Evolutionary conservation across 148 eudicot genomes (phyloP), one percentile per base, ranked within the genome.

Genomic region (Persicaria tinctoria): DNA sequence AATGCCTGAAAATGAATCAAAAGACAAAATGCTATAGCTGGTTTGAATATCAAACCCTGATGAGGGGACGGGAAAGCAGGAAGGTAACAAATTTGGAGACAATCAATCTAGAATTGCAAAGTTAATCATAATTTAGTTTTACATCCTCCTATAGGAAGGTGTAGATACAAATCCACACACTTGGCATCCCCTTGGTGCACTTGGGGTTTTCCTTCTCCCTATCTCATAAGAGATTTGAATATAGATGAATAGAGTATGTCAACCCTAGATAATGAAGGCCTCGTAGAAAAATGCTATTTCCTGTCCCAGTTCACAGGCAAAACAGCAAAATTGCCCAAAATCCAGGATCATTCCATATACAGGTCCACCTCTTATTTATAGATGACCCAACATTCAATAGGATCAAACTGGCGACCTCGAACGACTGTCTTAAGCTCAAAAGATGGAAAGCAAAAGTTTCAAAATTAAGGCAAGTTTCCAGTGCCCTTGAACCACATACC

Each of bases 1-100:
- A 95, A 77, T 45, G 86, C 99, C 99, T 95, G 82, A 68, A 73
- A 38, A 9, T 9, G 74, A 66, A 48, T 32, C 8, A 62, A 68
- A 45, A 9, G 27, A 49, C 54, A 68, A 59, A 55, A 64, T 46
- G 55, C 14, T 46, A 71, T 47, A 48, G 74, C 48, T 23, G 38
- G 8, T 47, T 53, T 23, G 41, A 50, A 70, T 18, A 23, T 6
- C 16, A 73, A 53, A 3, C 60, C 60, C 14, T 32, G 41, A 32
- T 32, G 41, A 51, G 18, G 6, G 18, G 18, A 4, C 13, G 3
- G 3, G 18, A 71, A 71, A 6, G 41, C 47, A 3, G 54, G 16
- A 50, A 47, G 74, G 70, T 41, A 66, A 44, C 47, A 66, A 66
- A 41, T 41, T 5, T 66, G 38, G 47, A 66, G 46, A 41, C 41